A percentile compares a stretch with the other conserved stretches of the same genome.
Conservation (phyloP, 441 rosid species). For the Kokia cookei region DNA sequence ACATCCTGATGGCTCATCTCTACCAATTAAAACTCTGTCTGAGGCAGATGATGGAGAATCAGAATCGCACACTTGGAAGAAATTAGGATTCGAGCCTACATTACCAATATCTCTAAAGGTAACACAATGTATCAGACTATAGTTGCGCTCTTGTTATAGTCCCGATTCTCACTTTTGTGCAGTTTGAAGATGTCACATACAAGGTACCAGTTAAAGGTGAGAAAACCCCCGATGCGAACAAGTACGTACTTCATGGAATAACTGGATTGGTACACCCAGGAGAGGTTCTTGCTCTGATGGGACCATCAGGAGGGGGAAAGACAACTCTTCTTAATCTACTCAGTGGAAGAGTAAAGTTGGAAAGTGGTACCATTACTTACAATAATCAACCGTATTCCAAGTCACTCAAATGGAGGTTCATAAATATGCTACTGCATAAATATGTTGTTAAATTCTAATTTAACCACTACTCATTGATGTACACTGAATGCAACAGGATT, state of each 20-base stretch:
- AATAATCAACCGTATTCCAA: constrained; percentile 23
- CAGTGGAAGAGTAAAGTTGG: constrained; percentile 17
- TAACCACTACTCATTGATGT: background rate
- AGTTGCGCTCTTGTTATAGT: background rate
- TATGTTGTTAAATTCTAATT: background rate
- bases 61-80: constrained; percentile 4
- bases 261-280: constrained; percentile 22
- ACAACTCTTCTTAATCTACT: constrained; percentile 25
- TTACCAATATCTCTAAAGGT: constrained; percentile 24
- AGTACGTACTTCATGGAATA: constrained; percentile 20
- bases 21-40: background rate
- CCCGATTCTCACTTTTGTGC: background rate
- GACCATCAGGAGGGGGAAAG: constrained; percentile 33
- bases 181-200: constrained; percentile 21
- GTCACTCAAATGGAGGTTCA: constrained; percentile 18
- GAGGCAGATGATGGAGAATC: background rate
- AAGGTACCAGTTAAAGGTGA: constrained; percentile 9
- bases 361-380: constrained; percentile 23
- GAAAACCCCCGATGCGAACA: background rate
- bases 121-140: background rate
- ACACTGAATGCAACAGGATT: constrained; percentile 14
- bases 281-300: constrained; percentile 30
- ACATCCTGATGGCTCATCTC: background rate
- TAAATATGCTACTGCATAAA: background rate
- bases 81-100: constrained; percentile 13